Percentiles rank a stretch among this genome's conserved stretches.
Conservation (phyloP, 2,329 filamentous ascomycete species). For the Venturia aucupariae region DNA sequence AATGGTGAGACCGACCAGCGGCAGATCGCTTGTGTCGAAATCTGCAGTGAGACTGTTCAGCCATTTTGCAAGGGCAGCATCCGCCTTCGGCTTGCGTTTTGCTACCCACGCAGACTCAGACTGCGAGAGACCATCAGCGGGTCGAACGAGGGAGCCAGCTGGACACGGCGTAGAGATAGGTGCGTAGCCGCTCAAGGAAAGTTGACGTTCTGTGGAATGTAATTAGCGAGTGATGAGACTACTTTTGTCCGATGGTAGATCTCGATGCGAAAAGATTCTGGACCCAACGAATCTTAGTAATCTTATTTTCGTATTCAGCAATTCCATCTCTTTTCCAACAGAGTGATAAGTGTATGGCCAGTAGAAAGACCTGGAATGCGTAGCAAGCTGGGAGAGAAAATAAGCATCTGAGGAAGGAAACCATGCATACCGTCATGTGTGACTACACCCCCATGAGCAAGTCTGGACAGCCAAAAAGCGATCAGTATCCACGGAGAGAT, state of each 20-base stretch:
- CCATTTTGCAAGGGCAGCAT: conserved; percentile 1
- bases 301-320: too few relatives aligned
- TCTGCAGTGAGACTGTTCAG: neutral
- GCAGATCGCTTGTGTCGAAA: conserved; percentile 30
- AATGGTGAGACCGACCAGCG: conserved; percentile 33
- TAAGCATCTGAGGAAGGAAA: neutral
- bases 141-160: conserved; percentile 7
- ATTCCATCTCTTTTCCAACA: neutral
- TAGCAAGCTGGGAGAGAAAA: too few relatives aligned
- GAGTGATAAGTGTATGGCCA: neutral
- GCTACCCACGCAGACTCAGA: neutral
- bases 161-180: neutral
- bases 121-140: neutral
- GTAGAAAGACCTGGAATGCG: too few relatives aligned
- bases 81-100: neutral
- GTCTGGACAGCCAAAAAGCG: neutral
- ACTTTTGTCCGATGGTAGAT: neutral
- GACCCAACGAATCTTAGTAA: neutral
- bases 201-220: neutral
- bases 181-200: neutral
- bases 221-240: neutral
- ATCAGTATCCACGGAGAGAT: neutral
- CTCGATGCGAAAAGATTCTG: neutral
- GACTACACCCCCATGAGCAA: neutral
- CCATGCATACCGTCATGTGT: neutral